Conservation (phyloP, 495 filamentous ascomycete genomes). For the Penicillium cosmopolitanum region DNA sequence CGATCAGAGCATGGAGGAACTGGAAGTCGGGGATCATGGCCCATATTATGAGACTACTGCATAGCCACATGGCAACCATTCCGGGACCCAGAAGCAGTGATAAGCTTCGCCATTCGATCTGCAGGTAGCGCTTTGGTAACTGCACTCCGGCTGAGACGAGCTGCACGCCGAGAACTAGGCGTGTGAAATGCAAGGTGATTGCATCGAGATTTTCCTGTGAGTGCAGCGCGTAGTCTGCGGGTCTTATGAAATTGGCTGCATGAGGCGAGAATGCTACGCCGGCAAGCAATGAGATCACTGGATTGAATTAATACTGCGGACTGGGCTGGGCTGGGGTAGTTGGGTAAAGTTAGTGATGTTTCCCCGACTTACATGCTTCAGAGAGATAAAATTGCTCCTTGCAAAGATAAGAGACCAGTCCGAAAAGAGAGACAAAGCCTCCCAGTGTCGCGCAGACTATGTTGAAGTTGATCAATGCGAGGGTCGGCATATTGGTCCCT, state of each 20-base stretch:
- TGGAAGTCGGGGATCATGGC: slow-evolving; percentile 71
- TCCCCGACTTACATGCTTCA: slow-evolving; percentile 72
- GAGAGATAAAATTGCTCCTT: slow-evolving; percentile 93
- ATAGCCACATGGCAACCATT: slow-evolving; percentile 90
- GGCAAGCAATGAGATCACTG: slow-evolving; percentile 82
- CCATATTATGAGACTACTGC: slow-evolving; percentile 77
- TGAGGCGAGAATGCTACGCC: slow-evolving; percentile 79
- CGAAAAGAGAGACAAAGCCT: slow-evolving; percentile 87
- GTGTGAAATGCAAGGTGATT: slow-evolving; percentile 81
- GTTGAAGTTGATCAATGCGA: slow-evolving; percentile 84
- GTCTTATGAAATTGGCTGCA: slow-evolving; percentile 76
- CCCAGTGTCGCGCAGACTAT: slow-evolving; percentile 81
- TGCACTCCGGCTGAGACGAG: slow-evolving; percentile 89
- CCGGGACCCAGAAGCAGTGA: slow-evolving; percentile 78
- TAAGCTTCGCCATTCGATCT: slow-evolving; percentile 79
- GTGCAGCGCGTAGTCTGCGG: slow-evolving; percentile 74
- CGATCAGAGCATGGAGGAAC: slow-evolving; percentile 76
- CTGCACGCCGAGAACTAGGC: slow-evolving; percentile 90
- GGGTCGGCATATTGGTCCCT: slow-evolving; percentile 69
- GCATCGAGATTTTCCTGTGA: slow-evolving; percentile 59
- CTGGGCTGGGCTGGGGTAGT: neutral
- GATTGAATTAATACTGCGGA: slow-evolving; percentile 6
- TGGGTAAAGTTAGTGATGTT: neutral
- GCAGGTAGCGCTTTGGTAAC: slow-evolving; percentile 83
- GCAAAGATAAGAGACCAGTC: slow-evolving; percentile 83